Percentiles rank a stretch among this genome's conserved stretches.
These are phyloP conservation scores for thale cress (Arabidopsis thaliana) DNA, from an alignment of 345 rosid species.

Conservation along the genomic window TAIR10.1 NC_003076.8:24700501-24701000, in stretches of 20 bases:
- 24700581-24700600: conserved; percentile 10
- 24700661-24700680: background rate
- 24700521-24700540: conserved; percentile 39
- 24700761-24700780: background rate
- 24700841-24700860: background rate
- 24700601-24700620: conserved; percentile 14
- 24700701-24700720: background rate
- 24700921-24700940: no score
- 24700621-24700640: background rate
- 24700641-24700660: background rate
- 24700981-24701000: no score
- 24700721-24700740: background rate
- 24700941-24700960: no score
- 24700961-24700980: no score
- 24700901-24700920: no score
- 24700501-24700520: conserved; percentile 45
- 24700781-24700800: background rate
- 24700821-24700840: background rate
- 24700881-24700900: no score
- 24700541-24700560: conserved; percentile 44
- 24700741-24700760: background rate
- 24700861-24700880: background rate
- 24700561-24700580: conserved; percentile 28
- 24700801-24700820: no score
- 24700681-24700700: conserved; percentile 11